Conservation (phyloP, 257 asterid genomes). For the Przewalskia tangutica region DNA sequence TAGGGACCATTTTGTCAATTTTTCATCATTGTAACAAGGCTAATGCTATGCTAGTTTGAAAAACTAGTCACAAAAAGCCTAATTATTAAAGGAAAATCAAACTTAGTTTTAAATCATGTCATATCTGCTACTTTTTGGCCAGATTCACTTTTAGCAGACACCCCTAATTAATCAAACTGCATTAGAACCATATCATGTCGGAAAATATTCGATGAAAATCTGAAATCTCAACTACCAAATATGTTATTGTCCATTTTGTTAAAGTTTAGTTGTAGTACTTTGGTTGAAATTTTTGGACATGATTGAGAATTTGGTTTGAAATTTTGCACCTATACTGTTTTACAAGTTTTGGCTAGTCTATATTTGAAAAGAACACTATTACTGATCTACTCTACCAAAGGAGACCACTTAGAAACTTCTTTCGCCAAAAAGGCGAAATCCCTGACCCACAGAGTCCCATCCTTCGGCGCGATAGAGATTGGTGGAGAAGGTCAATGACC, state of each 20-base stretch:
- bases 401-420: not conserved
- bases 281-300: not conserved
- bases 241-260: not conserved
- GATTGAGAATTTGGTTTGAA: not conserved
- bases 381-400: not conserved
- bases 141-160: not conserved
- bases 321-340: not conserved
- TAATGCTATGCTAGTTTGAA: not conserved
- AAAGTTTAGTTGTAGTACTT: not conserved
- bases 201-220: not conserved
- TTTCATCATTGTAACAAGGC: not conserved
- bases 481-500: too few species aligned
- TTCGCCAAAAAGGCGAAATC: too few species aligned
- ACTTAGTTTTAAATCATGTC: not conserved
- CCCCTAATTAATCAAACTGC: not conserved
- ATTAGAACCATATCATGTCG: not conserved
- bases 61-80: not conserved
- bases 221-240: constrained; percentile 9
- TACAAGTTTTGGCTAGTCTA: not conserved
- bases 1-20: not conserved
- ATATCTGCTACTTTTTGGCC: not conserved
- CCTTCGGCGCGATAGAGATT: too few species aligned
- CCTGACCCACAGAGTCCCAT: too few species aligned
- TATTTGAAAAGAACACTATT: not conserved
- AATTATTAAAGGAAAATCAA: not conserved